Evolutionary conservation across 441 rosid species (phyloP).

Genomic region (Euphorbia celastroides): DNA sequence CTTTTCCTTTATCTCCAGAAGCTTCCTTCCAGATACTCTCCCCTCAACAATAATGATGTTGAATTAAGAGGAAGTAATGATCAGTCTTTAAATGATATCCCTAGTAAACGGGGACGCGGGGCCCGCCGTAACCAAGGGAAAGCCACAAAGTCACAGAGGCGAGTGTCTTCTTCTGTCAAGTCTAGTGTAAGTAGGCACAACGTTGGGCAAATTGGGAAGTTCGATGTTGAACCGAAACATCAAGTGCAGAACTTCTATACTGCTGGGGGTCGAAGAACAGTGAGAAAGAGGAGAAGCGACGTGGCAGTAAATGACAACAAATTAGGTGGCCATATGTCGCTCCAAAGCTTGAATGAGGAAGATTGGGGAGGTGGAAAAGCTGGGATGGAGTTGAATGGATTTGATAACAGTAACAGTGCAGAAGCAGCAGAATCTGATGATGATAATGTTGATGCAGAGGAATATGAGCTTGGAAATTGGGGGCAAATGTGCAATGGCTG

Average conservation of each 20-base stretch:
- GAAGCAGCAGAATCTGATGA: slow-evolving; percentile 66
- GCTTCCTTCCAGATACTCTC: slow-evolving; percentile 48
- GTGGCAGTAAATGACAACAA: slow-evolving; percentile 35
- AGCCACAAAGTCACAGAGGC: slow-evolving; percentile 42
- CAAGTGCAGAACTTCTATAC: slow-evolving; percentile 31
- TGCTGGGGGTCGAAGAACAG: slow-evolving; percentile 70
- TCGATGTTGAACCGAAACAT: slow-evolving; percentile 26
- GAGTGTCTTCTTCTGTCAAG: slow-evolving; percentile 36
- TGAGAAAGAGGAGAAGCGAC: slow-evolving; percentile 64
- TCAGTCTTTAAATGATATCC: slow-evolving; percentile 30
- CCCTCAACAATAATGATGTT: slow-evolving; percentile 37
- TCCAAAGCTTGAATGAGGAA: slow-evolving; percentile 41
- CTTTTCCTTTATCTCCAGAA: slow-evolving; percentile 41
- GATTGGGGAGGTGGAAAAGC: slow-evolving; percentile 52
- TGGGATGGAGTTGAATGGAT: slow-evolving; percentile 35
- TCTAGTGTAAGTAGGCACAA: slow-evolving; percentile 34
- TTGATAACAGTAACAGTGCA: slow-evolving; percentile 52
- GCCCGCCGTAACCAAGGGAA: slow-evolving; percentile 52
- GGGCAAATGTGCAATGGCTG: slow-evolving; percentile 38
- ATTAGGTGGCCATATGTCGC: slow-evolving; percentile 29
- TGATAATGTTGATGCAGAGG: slow-evolving; percentile 55
- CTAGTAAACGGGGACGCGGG: slow-evolving; percentile 54
- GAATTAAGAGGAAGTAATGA: slow-evolving; percentile 32
- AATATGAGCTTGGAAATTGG: slow-evolving; percentile 55
- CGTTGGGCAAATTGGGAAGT: slow-evolving; percentile 27